Evolutionary conservation across 805 yeast genomes (phyloP).

Genomic region (Wickerhamomyces strasburgensis): DNA sequence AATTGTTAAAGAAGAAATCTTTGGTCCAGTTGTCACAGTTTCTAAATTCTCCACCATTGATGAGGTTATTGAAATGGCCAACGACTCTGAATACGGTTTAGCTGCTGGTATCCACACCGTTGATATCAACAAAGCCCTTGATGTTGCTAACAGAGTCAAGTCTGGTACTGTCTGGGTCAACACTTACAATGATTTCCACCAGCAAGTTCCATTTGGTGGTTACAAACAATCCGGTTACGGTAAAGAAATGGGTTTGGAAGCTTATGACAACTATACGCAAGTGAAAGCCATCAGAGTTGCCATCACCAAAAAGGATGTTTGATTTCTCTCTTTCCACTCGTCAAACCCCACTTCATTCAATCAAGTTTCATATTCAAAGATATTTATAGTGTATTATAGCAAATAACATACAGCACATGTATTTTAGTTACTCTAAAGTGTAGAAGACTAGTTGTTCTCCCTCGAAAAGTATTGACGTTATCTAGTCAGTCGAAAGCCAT

Average conservation of each 20-base stretch:
- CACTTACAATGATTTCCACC: constrained; percentile 85
- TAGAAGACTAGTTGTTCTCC: no score
- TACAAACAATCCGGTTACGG: constrained; percentile 89
- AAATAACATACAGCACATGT: no score
- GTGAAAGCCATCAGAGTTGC: constrained; percentile 70
- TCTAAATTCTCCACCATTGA: constrained; percentile 78
- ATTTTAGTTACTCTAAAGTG: no score
- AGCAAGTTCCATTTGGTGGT: constrained; percentile 89
- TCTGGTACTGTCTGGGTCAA: constrained; percentile 94
- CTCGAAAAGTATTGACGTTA: no score
- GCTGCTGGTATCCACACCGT: constrained; percentile 88
- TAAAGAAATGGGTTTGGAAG: constrained; percentile 88
- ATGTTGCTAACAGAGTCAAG: constrained; percentile 66
- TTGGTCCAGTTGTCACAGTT: constrained; percentile 89
- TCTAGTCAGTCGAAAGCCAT: no score
- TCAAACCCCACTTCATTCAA: no score
- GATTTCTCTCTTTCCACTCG: no score
- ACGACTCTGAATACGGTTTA: constrained; percentile 78
- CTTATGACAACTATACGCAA: constrained; percentile 80
- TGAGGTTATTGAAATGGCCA: constrained; percentile 74
- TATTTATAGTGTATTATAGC: no score
- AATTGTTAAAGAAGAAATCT: constrained; percentile 73
- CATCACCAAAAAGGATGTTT: constrained; percentile 16
- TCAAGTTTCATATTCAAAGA: no score
- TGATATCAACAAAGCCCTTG: constrained; percentile 68